These are phyloP conservation scores for Cichorium intybus DNA, from an alignment of 140 eudicot genomes.

Conservation along the genomic window DNA sequence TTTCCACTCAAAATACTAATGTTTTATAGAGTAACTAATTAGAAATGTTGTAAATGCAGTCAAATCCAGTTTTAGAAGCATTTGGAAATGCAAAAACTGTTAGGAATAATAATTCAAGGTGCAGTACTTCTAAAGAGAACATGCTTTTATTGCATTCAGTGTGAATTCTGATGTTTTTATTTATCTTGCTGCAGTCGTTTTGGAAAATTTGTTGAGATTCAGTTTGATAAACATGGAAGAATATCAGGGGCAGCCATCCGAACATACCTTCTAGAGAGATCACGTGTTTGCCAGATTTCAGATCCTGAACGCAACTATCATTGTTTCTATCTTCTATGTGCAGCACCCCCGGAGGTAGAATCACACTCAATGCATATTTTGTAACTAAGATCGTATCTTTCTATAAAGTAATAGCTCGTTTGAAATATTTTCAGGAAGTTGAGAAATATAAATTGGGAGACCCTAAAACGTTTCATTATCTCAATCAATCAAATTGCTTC, in stretches of 20 bases:
- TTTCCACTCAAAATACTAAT: slow-evolving; percentile 5
- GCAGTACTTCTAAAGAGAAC: slow-evolving; percentile 6
- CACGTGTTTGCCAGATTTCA: slow-evolving; percentile 97
- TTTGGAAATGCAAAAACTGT: slow-evolving; percentile 99
- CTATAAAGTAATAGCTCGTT: slow-evolving; percentile 12
- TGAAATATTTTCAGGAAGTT: slow-evolving; percentile 55
- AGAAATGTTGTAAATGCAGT: slow-evolving; percentile 52
- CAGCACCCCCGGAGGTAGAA: slow-evolving; percentile 90
- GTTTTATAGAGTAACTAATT: slow-evolving; percentile 16
- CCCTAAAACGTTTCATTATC: slow-evolving; percentile 84
- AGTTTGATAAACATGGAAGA: slow-evolving; percentile 88
- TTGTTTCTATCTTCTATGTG: slow-evolving; percentile 93
- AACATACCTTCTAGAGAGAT: slow-evolving; percentile 94
- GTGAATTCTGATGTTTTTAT: slow-evolving; percentile 16
- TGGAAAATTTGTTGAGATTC: slow-evolving; percentile 97
- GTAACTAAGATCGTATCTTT: slow-evolving; percentile 3
- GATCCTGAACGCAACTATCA: slow-evolving; percentile 98
- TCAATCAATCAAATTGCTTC: slow-evolving; percentile 81
- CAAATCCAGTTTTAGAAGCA: slow-evolving; percentile 98
- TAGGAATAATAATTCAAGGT: slow-evolving; percentile 97
- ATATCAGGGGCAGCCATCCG: slow-evolving; percentile 98
- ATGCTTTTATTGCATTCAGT: not conserved
- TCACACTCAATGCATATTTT: slow-evolving; percentile 3
- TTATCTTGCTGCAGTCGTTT: slow-evolving; percentile 71
- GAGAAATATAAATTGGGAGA: slow-evolving; percentile 87